A percentile compares a stretch with the other conserved stretches of the same genome.
These are phyloP conservation scores for Trichoderma guizhouense DNA, from an alignment of 2,329 filamentous ascomycete genomes.

Conservation along the genomic window DNA sequence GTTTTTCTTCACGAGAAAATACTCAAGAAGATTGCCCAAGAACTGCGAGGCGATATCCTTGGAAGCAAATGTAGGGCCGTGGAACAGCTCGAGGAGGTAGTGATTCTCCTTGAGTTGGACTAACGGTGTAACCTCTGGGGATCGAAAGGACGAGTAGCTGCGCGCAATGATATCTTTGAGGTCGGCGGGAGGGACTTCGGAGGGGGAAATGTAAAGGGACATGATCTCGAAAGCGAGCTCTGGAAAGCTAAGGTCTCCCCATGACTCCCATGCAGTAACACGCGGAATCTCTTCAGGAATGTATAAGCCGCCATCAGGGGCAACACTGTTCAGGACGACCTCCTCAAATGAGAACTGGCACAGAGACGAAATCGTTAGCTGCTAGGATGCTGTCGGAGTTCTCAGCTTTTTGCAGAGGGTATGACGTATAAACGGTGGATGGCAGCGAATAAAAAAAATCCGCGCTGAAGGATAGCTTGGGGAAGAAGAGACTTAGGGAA, in stretches of 20 bases:
- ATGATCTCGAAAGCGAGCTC: conserved; percentile 83
- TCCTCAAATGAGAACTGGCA: conserved; percentile 81
- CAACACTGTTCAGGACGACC: conserved; percentile 84
- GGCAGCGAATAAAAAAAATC: not conserved
- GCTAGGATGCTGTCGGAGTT: not conserved
- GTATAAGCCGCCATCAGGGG: conserved; percentile 82
- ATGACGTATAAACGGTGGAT: not conserved
- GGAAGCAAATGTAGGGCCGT: conserved; percentile 92
- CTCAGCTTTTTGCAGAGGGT: not conserved
- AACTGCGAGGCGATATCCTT: conserved; percentile 89
- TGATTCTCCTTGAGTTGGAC: conserved; percentile 73
- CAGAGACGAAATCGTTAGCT: not conserved
- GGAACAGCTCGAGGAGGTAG: conserved; percentile 89
- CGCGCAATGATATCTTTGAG: conserved; percentile 78
- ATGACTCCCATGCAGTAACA: conserved; percentile 42
- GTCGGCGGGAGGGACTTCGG: conserved; percentile 77
- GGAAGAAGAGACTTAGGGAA: conserved; percentile 4
- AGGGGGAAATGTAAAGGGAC: conserved; percentile 78
- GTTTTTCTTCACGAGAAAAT: conserved; percentile 75
- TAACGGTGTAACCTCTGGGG: conserved; percentile 65
- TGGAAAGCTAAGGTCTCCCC: conserved; percentile 74
- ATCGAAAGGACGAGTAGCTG: conserved; percentile 86
- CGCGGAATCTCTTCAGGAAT: conserved; percentile 77
- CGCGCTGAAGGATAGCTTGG: not conserved
- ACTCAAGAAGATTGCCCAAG: conserved; percentile 92